phyloP scores from a whole-genome alignment of 305 asterid species.

The Fraxinus latifolia region DNA sequence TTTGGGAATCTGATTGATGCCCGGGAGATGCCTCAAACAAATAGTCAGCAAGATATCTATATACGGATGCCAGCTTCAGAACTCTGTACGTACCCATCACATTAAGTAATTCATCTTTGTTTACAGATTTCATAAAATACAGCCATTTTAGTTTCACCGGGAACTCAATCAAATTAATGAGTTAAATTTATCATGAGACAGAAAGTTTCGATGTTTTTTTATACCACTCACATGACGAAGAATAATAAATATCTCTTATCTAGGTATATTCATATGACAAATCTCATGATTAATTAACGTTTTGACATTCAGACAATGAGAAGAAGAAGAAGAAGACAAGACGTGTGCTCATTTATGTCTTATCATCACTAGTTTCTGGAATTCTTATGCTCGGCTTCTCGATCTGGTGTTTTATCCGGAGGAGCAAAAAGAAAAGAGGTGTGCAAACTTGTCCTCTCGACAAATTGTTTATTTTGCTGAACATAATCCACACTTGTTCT shows the following conservation, averaged over 20 bases:
- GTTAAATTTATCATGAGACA: neutral
- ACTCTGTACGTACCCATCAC: neutral
- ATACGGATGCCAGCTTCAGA: constrained; percentile 22
- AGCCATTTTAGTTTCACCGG: neutral
- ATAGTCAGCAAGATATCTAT: constrained; percentile 12
- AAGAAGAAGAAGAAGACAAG: neutral
- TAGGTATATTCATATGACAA: neutral
- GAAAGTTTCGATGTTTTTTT: neutral
- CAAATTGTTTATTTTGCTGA: neutral
- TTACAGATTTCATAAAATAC: neutral
- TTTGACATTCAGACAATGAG: neutral
- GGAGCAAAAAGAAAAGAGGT: neutral
- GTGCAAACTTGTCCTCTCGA: neutral
- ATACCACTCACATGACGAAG: neutral
- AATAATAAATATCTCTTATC: neutral
- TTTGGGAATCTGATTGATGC: constrained; percentile 41
- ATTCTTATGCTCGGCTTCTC: neutral
- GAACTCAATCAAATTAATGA: neutral
- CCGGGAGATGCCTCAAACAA: neutral
- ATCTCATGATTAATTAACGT: neutral
- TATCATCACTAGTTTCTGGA: neutral
- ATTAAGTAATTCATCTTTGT: neutral
- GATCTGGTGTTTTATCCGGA: neutral
- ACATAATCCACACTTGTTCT: neutral
- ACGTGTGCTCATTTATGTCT: neutral